Conservation (phyloP, 495 filamentous ascomycete genomes). For the Neurospora intermedia region DNA sequence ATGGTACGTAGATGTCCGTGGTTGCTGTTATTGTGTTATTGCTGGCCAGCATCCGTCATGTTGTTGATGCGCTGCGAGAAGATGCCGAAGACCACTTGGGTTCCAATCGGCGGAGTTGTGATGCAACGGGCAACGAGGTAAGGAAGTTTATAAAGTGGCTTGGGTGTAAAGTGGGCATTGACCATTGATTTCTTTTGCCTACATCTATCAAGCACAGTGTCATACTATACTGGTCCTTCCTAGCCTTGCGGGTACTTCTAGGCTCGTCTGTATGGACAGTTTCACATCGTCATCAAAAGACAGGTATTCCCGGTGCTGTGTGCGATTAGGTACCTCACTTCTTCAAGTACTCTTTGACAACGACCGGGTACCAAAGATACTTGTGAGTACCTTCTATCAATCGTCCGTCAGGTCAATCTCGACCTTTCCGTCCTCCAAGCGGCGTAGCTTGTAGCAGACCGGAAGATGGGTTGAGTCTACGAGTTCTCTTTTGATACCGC, state of each 20-base stretch:
- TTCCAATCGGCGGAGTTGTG: background rate
- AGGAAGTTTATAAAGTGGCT: too few relatives aligned
- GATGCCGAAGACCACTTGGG: background rate
- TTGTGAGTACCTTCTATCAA: background rate
- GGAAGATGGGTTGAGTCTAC: background rate
- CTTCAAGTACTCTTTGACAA: background rate
- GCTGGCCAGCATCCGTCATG: background rate
- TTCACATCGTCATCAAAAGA: background rate
- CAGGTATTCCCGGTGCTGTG: background rate
- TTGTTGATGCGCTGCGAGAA: background rate
- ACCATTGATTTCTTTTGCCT: too few relatives aligned
- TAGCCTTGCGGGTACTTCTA: background rate
- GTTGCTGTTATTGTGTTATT: background rate
- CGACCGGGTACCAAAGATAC: background rate
- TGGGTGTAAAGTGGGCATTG: too few relatives aligned
- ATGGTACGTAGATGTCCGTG: background rate
- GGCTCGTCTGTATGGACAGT: background rate
- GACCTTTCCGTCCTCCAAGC: background rate
- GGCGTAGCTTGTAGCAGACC: background rate
- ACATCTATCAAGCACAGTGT: background rate
- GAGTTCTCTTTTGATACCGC: background rate
- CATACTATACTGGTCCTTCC: background rate
- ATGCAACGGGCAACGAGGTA: background rate
- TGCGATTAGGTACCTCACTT: background rate
- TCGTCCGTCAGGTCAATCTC: constrained; percentile 5